Evolutionary conservation across 2,329 filamentous ascomycete species (phyloP), one percentile per base, ranked within the genome.

Genomic region (Scedosporium boydii): DNA sequence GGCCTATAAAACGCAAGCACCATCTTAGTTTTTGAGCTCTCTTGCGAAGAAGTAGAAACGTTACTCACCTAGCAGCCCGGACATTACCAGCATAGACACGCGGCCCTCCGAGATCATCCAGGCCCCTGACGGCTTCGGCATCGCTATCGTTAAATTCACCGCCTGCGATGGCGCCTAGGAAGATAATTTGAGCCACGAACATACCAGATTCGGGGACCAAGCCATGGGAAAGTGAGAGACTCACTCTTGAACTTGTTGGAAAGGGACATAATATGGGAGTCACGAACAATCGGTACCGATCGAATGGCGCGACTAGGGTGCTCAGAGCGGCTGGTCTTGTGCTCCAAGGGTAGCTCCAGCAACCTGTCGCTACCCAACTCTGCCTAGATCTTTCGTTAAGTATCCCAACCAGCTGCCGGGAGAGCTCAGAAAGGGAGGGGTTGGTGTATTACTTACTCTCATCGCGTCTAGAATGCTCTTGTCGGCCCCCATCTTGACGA

Each of bases 401-500:
- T 23, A 48, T 48, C 44, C 21, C 16, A 18, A 21, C n/a, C n/a
- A 48, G 21, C 44, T 9, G 4, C 34, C 4, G 10, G 34, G 12
- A 38, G 29, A 38, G 10, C 34, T 38, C 34, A 10, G 6, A 9
- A 38, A 38, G 34, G 34, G 10, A 14, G 34, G 34, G 12, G 34
- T 38, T 14, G 48, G 18, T 23, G 21, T 23, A 6, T 23, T 46
- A 55, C 60, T 62, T 62, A 62, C 60, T 38, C 26, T 42, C 60
- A 62, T 62, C 44, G 60, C 60, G 16, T 53, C 60, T 10, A 61
- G 72, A n/a, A 77, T 76, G 9, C 46, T 18, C 56, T 84, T 85
- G 72, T 89, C 87, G 70, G 82, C 82, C 18, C 86, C 78, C 78
- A 9, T 77, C 72, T 10, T 55, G 18, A 26, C 23, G 21, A 27